phyloP scores from a whole-genome alignment of 768 basidiomycete species.

The Tephrocybe sp. region DNA sequence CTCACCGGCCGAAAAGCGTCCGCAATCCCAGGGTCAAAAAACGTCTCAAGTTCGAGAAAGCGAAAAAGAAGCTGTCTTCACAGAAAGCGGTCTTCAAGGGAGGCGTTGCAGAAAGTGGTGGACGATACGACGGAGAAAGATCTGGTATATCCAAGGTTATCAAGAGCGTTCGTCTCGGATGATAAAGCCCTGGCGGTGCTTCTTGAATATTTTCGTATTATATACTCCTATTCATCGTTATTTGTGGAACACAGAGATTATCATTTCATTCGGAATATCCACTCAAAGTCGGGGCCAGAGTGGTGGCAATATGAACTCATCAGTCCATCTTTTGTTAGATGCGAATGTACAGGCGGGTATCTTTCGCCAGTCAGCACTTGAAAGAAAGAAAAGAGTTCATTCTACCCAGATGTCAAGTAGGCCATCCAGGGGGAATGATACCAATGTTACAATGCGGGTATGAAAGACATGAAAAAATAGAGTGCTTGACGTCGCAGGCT shows the following conservation, averaged over 20 bases:
- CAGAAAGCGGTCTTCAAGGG: constrained; percentile 94
- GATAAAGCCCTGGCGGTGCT: constrained; percentile 18
- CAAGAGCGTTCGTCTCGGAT: constrained; percentile 79
- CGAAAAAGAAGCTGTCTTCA: constrained; percentile 87
- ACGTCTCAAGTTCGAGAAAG: constrained; percentile 88
- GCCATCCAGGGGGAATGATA: too few relatives aligned
- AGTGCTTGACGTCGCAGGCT: not conserved
- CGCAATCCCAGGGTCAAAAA: constrained; percentile 99
- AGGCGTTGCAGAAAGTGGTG: constrained; percentile 60
- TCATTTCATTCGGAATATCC: too few relatives aligned
- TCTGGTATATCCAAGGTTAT: constrained; percentile 90
- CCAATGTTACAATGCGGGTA: not conserved
- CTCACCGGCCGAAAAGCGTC: constrained; percentile 82
- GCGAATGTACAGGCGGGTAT: too few relatives aligned
- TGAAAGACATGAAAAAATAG: not conserved
- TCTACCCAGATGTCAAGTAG: too few relatives aligned
- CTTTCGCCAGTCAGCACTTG: too few relatives aligned
- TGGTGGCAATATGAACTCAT: too few relatives aligned
- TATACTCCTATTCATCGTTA: not conserved
- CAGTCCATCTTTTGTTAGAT: too few relatives aligned
- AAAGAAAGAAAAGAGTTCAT: too few relatives aligned
- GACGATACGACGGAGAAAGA: constrained; percentile 85
- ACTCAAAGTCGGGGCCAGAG: too few relatives aligned
- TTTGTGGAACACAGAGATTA: too few relatives aligned
- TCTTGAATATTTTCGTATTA: not conserved